Base-by-base conservation (phyloP, 2,329 filamentous ascomycete genomes). In the Xylariaceae sp. region DNA sequence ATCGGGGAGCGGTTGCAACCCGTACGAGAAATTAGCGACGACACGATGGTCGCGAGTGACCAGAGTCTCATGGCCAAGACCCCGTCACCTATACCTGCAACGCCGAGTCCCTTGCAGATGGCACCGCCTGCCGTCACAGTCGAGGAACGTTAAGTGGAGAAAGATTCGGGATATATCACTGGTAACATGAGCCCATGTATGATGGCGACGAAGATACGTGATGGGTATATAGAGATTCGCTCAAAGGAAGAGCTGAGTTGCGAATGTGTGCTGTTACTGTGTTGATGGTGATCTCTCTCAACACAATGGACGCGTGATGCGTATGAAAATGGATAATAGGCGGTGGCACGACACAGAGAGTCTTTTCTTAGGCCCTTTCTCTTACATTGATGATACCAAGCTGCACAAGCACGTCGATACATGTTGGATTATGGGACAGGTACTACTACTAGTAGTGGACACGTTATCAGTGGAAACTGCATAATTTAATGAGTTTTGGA, bases 1-100 rank as follows among this genome's bases (percentile, higher is more conserved):
- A 14, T 37, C 4, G 65, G 58, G 29, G 65, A 65, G 45, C 66
- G 67, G 7, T 36, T 53, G 24, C 53, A 63, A 1, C 66, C 69
- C 1, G 63, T 61, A 5, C 62, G 68, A 12, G 62, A 67, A 43
- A 51, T 66, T n/a, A 71, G 69, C 37, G 69, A 68, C 9, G 69
- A 71, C 34, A 71, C 69, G 2, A 66, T 65, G 17, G 66, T 69
- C 8, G 64, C 49, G 14, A 69, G 65, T 31, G 53, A 53, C 14
- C 64, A 68, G 26, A 64, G 56, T n/a, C 43, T 64, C 5, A 6
- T 50, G 2, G 52, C 41, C 5, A 63, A 63, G 47, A 54, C 50
- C 1, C 40, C 58, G 17, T 63, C 65, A 4, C 63, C 64, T 5
- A 8, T 33, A 9, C 43, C 55, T 24, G 23, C 44, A 24, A 37